Evolutionary conservation across 2,329 filamentous ascomycete genomes (phyloP), one percentile per base, ranked within the genome.

Genomic region (Chrysosporium keratinophilum): DNA sequence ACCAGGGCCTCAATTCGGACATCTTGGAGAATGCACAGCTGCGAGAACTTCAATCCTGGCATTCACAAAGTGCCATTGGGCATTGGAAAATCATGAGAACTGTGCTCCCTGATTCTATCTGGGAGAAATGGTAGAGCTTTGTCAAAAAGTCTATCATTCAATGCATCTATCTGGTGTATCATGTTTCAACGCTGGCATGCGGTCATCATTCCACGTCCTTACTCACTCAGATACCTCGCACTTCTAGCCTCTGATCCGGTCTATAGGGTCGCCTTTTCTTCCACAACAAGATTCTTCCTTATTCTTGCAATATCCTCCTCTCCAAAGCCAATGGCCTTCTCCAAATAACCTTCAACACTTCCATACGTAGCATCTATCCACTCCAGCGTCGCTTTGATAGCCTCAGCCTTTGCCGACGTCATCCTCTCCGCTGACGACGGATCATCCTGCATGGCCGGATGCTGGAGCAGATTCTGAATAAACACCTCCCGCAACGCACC

Each of bases 31-130:
- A 35, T 70, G 75, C 60, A 71, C 74, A 85, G 58, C 87, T 85
- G 20, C 75, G 74, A 5, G 77, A 81, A 62, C 74, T 96, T 63
- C 78, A 78, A 53, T 77, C 78, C 65, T 88, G 81, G 75, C 89
- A 95, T 65, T 77, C 82, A 63, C 75, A 80, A 63, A 88, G 86
- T 62, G 90, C 90, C 0, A 66, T 86, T 50, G 86, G 86, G 9
- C 93, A 98, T 71, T 98, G 93, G 93, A 74, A 73, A 42, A 84
- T 98, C 45, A 98, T 98, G 89, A 81, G 93, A 64, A 80, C 74
- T 0, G 89, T 96, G 2, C 61, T 97, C 58, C 89, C 90, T 1
- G 75, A 75, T 54, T 72, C 73, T 11, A 80, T 97, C 23, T 98
- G 93, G 93, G 85, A 95, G 72, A 79, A 81, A 63, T 97, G 88